Percentiles rank a stretch among this genome's conserved stretches.
Conservation (phyloP, 1,139 yeast genomes). For the Blastobotrys persicus region DNA sequence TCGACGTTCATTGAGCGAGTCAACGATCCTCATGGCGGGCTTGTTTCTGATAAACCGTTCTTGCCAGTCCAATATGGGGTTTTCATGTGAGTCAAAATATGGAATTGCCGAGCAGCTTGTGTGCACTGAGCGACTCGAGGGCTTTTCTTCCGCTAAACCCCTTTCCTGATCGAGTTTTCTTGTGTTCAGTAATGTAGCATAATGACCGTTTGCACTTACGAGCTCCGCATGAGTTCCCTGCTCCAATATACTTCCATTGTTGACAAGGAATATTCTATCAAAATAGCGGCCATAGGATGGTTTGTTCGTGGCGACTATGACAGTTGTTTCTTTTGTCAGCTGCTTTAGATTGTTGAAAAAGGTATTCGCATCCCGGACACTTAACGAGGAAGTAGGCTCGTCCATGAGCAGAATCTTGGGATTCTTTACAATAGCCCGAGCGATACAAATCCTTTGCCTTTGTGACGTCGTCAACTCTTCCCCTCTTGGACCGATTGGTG, state of each 20-base stretch:
- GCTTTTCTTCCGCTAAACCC: neutral
- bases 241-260: conserved; percentile 72
- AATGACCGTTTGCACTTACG: conserved; percentile 43
- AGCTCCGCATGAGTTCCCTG: conserved; percentile 81
- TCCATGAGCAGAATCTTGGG: conserved; percentile 7
- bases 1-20: neutral
- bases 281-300: neutral
- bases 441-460: conserved; percentile 1
- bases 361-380: neutral
- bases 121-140: neutral
- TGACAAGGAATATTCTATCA: conserved; percentile 71
- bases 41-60: neutral
- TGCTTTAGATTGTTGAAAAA: neutral
- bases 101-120: neutral
- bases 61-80: conserved; percentile 5
- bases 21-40: neutral
- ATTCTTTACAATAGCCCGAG: conserved; percentile 5
- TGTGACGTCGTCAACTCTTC: neutral
- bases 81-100: conserved; percentile 5
- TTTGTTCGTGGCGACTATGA: conserved; percentile 3
- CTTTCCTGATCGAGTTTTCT: conserved; percentile 6
- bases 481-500: conserved; percentile 1
- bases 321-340: conserved; percentile 1
- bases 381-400: conserved; percentile 6
- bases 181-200: neutral